Evolutionary conservation across 1,284 basidiomycete species (phyloP).

Genomic region (Mycena sp.): DNA sequence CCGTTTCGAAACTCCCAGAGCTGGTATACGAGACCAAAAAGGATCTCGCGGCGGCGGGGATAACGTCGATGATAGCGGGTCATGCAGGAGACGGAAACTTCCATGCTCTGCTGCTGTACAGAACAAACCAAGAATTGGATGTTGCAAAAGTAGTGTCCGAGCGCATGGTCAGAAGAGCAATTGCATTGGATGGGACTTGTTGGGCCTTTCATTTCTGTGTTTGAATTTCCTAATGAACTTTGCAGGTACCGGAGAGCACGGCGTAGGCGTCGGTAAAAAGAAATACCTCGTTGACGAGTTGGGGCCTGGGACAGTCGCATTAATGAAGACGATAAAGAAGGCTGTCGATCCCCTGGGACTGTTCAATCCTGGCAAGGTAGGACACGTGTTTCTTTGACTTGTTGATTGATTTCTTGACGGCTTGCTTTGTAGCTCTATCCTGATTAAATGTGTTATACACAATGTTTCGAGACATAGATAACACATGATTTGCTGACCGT

Average conservation of each 20-base stretch:
- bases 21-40: slow-evolving; percentile 82
- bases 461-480: no score
- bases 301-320: slow-evolving; percentile 80
- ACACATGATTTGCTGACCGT: no score
- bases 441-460: no score
- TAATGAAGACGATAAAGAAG: slow-evolving; percentile 87
- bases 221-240: background rate
- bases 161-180: slow-evolving; percentile 76
- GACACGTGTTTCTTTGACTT: no score
- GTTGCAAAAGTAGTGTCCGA: slow-evolving; percentile 63
- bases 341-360: slow-evolving; percentile 82
- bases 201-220: slow-evolving; percentile 27
- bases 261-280: slow-evolving; percentile 86
- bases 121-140: slow-evolving; percentile 65
- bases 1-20: slow-evolving; percentile 80
- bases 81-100: slow-evolving; percentile 87
- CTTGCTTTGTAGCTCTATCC: no score
- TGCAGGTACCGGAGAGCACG: slow-evolving; percentile 84
- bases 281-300: slow-evolving; percentile 80
- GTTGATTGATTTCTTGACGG: no score
- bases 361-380: no score
- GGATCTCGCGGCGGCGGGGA: slow-evolving; percentile 68
- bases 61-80: slow-evolving; percentile 75
- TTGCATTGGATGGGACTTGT: slow-evolving; percentile 83
- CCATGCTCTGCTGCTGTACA: slow-evolving; percentile 68